Evolutionary conservation across 129 eudicot genomes (phyloP).

Genomic region (Deinandra increscens): DNA sequence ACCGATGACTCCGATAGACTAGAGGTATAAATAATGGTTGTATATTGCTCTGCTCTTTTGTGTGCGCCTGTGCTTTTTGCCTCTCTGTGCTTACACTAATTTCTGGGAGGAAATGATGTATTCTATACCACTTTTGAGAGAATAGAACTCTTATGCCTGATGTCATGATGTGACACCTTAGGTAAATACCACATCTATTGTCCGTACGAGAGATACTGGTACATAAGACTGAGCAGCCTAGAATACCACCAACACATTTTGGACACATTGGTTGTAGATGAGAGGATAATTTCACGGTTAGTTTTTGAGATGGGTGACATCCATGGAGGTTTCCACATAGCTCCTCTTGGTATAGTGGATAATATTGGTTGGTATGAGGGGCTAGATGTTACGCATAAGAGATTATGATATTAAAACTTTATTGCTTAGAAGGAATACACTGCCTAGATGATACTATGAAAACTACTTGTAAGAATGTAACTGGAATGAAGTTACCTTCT

Average conservation of each 20-base stretch:
- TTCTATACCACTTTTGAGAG: neutral
- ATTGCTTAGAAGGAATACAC: neutral
- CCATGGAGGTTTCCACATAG: too few species aligned
- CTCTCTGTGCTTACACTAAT: neutral
- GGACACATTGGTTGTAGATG: too few species aligned
- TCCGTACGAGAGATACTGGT: too few species aligned
- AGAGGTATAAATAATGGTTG: constrained; percentile 47
- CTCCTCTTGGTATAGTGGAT: neutral
- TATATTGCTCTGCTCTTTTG: too few species aligned
- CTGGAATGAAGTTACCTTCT: neutral
- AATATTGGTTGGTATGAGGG: neutral
- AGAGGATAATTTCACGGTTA: too few species aligned
- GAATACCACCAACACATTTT: too few species aligned
- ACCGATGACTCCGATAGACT: constrained; percentile 57
- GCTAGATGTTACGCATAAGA: neutral
- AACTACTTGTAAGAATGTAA: neutral
- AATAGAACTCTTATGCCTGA: neutral
- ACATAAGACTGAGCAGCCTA: too few species aligned
- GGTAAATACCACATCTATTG: neutral
- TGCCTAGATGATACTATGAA: neutral
- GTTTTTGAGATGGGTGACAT: too few species aligned
- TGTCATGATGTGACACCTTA: neutral
- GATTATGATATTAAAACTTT: too few species aligned
- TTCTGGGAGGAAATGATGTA: neutral
- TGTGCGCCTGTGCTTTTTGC: too few species aligned